phyloP scores from a whole-genome alignment of 441 rosid species.

The Populus hybrid region DNA sequence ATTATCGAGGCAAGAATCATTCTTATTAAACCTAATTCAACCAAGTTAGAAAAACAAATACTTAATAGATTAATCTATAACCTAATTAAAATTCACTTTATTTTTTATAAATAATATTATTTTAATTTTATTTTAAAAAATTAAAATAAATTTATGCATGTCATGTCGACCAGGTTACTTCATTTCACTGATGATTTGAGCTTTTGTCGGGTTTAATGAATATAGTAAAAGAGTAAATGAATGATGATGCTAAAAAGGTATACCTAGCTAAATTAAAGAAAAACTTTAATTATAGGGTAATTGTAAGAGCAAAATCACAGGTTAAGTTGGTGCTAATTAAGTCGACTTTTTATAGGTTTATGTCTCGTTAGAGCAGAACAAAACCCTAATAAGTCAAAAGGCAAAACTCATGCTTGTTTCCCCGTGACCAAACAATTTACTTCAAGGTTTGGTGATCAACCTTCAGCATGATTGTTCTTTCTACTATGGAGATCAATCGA shows the following conservation, averaged over 20 bases:
- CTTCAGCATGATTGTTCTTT: background rate
- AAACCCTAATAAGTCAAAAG: slow-evolving; percentile 19
- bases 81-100: no score
- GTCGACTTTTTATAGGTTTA: slow-evolving; percentile 19
- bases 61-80: no score
- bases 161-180: no score
- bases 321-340: background rate
- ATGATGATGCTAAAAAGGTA: background rate
- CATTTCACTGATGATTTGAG: no score
- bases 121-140: no score
- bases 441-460: background rate
- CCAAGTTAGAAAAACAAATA: no score
- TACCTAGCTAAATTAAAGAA: background rate
- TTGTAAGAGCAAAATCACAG: background rate
- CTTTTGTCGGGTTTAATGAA: background rate
- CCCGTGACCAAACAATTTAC: slow-evolving; percentile 18
- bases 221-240: background rate
- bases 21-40: no score
- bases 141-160: no score
- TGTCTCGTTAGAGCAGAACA: slow-evolving; percentile 27
- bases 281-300: background rate
- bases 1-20: background rate
- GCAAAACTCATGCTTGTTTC: slow-evolving; percentile 16
- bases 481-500: slow-evolving; percentile 9
- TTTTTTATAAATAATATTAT: no score